Base-by-base conservation (phyloP, 202 grass and related monocot genomes). In the Alloteropsis angusta region DNA sequence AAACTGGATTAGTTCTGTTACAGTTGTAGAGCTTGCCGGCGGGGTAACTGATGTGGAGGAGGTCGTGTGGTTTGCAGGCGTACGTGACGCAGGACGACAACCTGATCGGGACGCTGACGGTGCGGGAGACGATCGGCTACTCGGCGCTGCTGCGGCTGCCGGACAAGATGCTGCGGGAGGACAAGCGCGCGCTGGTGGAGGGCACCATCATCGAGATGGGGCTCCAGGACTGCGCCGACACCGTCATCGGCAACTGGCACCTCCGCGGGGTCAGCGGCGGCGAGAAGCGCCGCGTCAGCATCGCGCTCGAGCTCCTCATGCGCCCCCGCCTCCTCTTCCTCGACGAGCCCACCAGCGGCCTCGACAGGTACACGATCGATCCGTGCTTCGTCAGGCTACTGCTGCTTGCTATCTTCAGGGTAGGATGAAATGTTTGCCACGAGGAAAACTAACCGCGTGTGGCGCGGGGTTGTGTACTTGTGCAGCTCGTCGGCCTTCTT, bases 61-160 rank as follows among this genome's bases (percentile, higher is more conserved):
- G 28, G 28, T 30, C 21, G 4, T 5, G 34, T 1, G 6, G 9
- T 14, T 19, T 17, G 59, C 75, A 97, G 94, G 94, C 94, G 13
- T 97, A 97, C 72, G 94, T 97, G 56, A 97, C 94, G 38, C 94
- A 97, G 82, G 94, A 97, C 35, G 94, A 97, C 84, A 97, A 90
- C 80, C 84, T 97, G 80, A 97, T 97, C 50, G 94, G 94, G 43
- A 97, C 94, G 60, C 79, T 97, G 80, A 97, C 94, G 58, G 94
- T 97, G 76, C 79, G 94, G 45, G 94, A 97, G 86, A 97, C 91
- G 75, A 93, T 97, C 84, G 84, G 81, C 12, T 97, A 97, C 83
- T 97, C 94, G 58, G 94, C 94, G 47, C 52, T 84, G 71, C 88
- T 97, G 76, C 88, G 94, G 45, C 91, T 97, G 65, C 91, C 94